Evolutionary conservation across 1,284 basidiomycete species (phyloP).

Genomic region (Phaffia rhodozyma): DNA sequence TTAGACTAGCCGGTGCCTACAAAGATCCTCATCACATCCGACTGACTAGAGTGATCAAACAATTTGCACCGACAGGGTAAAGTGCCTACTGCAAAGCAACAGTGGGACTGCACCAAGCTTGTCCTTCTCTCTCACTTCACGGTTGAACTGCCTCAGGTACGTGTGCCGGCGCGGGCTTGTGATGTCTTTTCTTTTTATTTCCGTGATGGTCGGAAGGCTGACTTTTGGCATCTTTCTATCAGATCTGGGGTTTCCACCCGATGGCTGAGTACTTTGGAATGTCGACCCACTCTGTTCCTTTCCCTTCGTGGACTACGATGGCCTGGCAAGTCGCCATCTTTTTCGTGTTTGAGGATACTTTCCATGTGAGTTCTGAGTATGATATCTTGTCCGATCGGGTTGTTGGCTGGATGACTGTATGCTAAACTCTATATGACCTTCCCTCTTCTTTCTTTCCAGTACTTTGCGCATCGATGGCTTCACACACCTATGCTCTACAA

Average conservation of each 20-base stretch:
- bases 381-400: neutral
- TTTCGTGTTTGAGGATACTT: conserved; percentile 93
- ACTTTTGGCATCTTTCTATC: conserved; percentile 7
- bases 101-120: conserved; percentile 93
- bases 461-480: conserved; percentile 67
- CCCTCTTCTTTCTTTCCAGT: conserved; percentile 18
- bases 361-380: conserved; percentile 43
- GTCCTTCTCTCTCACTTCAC: conserved; percentile 94
- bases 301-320: conserved; percentile 61
- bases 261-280: conserved; percentile 82
- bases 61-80: conserved; percentile 41
- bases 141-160: conserved; percentile 76
- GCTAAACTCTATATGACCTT: conserved; percentile 44
- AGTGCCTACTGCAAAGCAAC: conserved; percentile 63
- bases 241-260: conserved; percentile 97
- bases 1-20: neutral
- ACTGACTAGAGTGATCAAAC: neutral
- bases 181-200: neutral
- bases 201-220: neutral
- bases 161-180: conserved; percentile 23
- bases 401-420: neutral
- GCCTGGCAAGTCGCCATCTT: conserved; percentile 73
- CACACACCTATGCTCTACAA: conserved; percentile 69
- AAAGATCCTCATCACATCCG: neutral
- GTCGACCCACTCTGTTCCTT: conserved; percentile 83